A percentile compares a stretch with the other conserved stretches of the same genome.
Conservation (phyloP, 2,329 filamentous ascomycete genomes). For the Trichoderma sp. region DNA sequence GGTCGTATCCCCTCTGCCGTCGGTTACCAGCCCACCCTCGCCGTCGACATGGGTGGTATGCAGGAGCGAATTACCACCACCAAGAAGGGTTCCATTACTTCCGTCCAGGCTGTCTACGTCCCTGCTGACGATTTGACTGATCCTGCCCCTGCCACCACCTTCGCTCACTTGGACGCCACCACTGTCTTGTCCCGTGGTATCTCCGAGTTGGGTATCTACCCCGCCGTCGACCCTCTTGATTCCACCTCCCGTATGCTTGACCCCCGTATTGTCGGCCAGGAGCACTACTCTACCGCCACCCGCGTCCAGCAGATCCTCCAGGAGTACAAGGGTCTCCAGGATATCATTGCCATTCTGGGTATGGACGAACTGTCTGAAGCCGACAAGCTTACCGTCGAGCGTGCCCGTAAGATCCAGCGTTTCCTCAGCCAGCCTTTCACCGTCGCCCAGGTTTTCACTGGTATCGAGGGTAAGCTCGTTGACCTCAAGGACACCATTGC, state of each 20-base stretch:
- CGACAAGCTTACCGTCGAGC: conserved; percentile 99
- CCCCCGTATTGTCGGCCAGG: conserved; percentile 95
- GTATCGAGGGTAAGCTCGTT: conserved; percentile 94
- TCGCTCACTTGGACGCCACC: conserved; percentile 99
- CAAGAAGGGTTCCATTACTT: conserved; percentile 99
- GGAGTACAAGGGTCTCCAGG: conserved; percentile 99
- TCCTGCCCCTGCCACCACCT: conserved; percentile 98
- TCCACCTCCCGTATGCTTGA: conserved; percentile 99
- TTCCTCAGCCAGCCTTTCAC: conserved; percentile 99
- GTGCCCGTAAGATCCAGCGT: conserved; percentile 99
- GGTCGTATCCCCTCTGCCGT: conserved; percentile 99
- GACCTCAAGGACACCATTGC: conserved; percentile 98
- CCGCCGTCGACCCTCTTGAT: conserved; percentile 98
- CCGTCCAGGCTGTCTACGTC: conserved; percentile 99
- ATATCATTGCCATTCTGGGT: conserved; percentile 99
- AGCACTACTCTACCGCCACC: conserved; percentile 94
- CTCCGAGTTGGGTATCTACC: conserved; percentile 99
- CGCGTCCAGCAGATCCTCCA: conserved; percentile 99
- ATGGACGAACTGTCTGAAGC: conserved; percentile 99
- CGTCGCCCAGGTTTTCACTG: conserved; percentile 78
- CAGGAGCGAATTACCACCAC: conserved; percentile 99
- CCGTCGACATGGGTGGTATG: conserved; percentile 99
- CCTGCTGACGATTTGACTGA: conserved; percentile 99
- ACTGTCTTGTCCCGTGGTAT: conserved; percentile 99
- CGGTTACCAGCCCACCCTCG: conserved; percentile 99